These are phyloP conservation scores for Aureobasidium sp. DNA, from an alignment of 2,329 filamentous ascomycete genomes.

Conservation along the genomic window DNA sequence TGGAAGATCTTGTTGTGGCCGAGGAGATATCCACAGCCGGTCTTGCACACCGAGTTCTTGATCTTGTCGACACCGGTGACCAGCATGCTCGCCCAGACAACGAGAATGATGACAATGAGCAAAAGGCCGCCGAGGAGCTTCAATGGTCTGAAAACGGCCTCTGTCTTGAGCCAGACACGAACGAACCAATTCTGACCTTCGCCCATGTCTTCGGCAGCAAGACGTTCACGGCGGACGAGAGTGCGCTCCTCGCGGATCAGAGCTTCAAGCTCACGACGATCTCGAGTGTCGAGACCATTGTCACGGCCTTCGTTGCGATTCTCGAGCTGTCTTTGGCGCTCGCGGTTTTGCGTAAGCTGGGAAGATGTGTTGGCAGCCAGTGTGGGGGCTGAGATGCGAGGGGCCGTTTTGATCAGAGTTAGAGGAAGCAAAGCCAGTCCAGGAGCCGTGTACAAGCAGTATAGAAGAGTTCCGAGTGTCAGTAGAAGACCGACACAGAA, in stretches of 20 bases:
- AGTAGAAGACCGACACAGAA: constrained; percentile 87
- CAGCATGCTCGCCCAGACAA: constrained; percentile 87
- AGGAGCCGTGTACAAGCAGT: constrained; percentile 79
- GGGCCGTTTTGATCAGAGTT: constrained; percentile 85
- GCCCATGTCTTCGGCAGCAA: constrained; percentile 75
- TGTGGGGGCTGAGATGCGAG: constrained; percentile 74
- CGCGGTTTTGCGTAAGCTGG: constrained; percentile 78
- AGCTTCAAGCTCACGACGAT: constrained; percentile 79
- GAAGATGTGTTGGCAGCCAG: constrained; percentile 69
- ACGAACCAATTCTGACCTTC: constrained; percentile 70
- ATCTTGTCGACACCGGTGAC: constrained; percentile 95
- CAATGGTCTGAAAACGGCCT: constrained; percentile 76
- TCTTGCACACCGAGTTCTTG: constrained; percentile 87
- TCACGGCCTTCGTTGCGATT: constrained; percentile 71
- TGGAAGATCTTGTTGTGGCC: constrained; percentile 88
- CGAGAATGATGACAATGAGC: constrained; percentile 63
- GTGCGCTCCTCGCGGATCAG: constrained; percentile 88
- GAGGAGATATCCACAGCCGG: constrained; percentile 85
- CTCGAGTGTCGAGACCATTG: constrained; percentile 71
- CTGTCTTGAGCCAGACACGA: constrained; percentile 69
- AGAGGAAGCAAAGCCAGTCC: constrained; percentile 85
- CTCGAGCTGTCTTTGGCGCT: constrained; percentile 86
- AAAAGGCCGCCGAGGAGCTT: constrained; percentile 81
- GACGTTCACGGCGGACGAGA: constrained; percentile 76
- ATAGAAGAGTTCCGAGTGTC: constrained; percentile 77